Evolutionary conservation across 345 rosid species (phyloP), one percentile per base, ranked within the genome.

Genomic region (Trapa bicornis): DNA sequence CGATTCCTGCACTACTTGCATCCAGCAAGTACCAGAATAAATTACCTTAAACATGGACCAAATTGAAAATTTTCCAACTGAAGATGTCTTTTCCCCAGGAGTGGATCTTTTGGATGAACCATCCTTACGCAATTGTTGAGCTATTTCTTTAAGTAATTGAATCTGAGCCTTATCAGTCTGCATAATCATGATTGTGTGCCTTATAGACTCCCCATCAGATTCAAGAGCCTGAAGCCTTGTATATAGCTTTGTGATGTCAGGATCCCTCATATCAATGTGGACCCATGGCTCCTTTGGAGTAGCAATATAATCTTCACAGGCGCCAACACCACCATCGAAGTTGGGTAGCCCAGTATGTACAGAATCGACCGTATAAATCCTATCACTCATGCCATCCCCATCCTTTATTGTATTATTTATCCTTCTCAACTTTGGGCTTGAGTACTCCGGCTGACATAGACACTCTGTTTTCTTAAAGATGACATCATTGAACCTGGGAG

Each of bases 191-290:
- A 94, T 70, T 67, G 92, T 85, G 61, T 86, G 96, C 75, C 88
- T 89, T 96, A 94, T 86, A 37, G 96, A 94, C 77, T 91, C 97
- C 80, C 97, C 82, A 75, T 91, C 96, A 15, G 96, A 97, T 82
- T 94, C 97, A 42, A 94, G 88, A 32, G 96, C 86, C 65, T 91
- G 99, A 80, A 94, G 93, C 81, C 99, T 85, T 80, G 66, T 76
- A 76, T 85, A 87, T 16, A 94, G 90, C 70, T 87, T 94, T 66
- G 83, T 80, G 71, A 94, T 72, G 75, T 91, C 96, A 42, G 96
- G 93, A 87, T 89, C 96, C 71, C 65, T 74, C 65, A 67, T 65
- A 75, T 79, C 89, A 57, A 79, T 80, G 60, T 53, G 82, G 70
- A 72, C 74, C 64, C 78, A 48, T 32, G 65, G 54, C 13, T 68